Evolutionary conservation across 1,284 basidiomycete genomes (phyloP).

Genomic region (Agaricales sp.): DNA sequence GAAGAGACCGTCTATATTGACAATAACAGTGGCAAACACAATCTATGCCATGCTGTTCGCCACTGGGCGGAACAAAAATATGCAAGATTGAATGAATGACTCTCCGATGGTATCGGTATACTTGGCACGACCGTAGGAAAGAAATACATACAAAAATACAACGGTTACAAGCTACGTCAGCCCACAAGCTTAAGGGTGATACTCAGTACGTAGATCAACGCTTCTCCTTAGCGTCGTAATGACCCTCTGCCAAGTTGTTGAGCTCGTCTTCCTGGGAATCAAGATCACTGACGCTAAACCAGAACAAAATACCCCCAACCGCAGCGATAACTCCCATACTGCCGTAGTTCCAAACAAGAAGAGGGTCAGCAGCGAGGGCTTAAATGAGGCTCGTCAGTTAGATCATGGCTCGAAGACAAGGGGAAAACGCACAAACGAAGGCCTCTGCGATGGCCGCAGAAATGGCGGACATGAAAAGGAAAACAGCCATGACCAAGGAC

Average conservation of each 20-base stretch:
- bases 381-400: slow-evolving; percentile 13
- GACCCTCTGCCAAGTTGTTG: slow-evolving; percentile 36
- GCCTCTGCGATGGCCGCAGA: slow-evolving; percentile 60
- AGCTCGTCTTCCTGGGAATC: slow-evolving; percentile 55
- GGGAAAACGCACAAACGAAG: slow-evolving; percentile 50
- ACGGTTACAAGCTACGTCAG: slow-evolving; percentile 1
- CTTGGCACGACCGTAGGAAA: background rate
- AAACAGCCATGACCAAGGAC: slow-evolving; percentile 65
- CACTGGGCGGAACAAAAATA: too few relatives aligned
- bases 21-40: too few relatives aligned
- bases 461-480: slow-evolving; percentile 63
- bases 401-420: slow-evolving; percentile 23
- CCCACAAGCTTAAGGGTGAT: too few relatives aligned
- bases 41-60: too few relatives aligned
- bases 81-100: too few relatives aligned
- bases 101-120: too few relatives aligned
- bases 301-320: slow-evolving; percentile 40
- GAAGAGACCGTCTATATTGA: too few relatives aligned
- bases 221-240: slow-evolving; percentile 16
- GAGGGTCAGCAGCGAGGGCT: slow-evolving; percentile 40
- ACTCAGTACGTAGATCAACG: too few relatives aligned
- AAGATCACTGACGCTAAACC: slow-evolving; percentile 46
- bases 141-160: slow-evolving; percentile 2
- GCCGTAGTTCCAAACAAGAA: slow-evolving; percentile 46
- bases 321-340: slow-evolving; percentile 31